A percentile compares a stretch with the other conserved stretches of the same genome.
phyloP scores from a whole-genome alignment of 768 basidiomycete genomes.

The Kondoa malvinella region DNA sequence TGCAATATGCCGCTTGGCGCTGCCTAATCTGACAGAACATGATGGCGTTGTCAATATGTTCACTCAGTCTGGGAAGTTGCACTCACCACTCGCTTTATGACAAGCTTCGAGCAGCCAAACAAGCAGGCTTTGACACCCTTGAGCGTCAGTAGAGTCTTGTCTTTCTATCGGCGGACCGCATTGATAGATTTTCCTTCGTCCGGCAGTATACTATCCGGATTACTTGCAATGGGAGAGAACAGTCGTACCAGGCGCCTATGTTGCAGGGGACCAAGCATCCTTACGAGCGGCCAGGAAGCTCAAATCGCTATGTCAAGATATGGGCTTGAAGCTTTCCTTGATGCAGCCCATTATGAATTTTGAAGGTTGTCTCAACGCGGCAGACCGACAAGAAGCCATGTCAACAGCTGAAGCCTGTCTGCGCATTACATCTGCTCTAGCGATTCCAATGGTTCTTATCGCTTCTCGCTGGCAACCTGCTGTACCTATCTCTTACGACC shows the following conservation, averaged over 20 bases:
- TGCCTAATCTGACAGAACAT: too few species aligned
- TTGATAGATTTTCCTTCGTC: slow-evolving; percentile 28
- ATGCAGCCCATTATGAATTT: slow-evolving; percentile 35
- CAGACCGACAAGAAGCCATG: slow-evolving; percentile 28
- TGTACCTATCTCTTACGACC: neutral
- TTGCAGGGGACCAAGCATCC: slow-evolving; percentile 21
- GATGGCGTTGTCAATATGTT: slow-evolving; percentile 20
- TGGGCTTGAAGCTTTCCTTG: slow-evolving; percentile 29
- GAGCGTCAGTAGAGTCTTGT: slow-evolving; percentile 30
- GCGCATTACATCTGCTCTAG: slow-evolving; percentile 29
- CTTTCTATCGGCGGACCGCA: neutral
- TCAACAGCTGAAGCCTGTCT: slow-evolving; percentile 30
- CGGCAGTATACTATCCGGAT: slow-evolving; percentile 21
- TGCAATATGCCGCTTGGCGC: too few species aligned
- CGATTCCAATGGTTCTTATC: slow-evolving; percentile 32
- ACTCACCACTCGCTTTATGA: slow-evolving; percentile 29
- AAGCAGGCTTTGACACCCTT: slow-evolving; percentile 24
- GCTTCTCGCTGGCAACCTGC: slow-evolving; percentile 31
- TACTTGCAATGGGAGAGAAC: neutral
- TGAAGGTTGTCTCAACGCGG: slow-evolving; percentile 31
- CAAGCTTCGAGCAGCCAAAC: slow-evolving; percentile 28
- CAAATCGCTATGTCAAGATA: slow-evolving; percentile 8
- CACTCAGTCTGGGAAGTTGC: slow-evolving; percentile 25
- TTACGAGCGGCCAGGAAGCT: slow-evolving; percentile 28
- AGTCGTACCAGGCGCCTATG: neutral